Evolutionary conservation across 441 rosid species (phyloP).

Genomic region (Gossypium gossypioides): DNA sequence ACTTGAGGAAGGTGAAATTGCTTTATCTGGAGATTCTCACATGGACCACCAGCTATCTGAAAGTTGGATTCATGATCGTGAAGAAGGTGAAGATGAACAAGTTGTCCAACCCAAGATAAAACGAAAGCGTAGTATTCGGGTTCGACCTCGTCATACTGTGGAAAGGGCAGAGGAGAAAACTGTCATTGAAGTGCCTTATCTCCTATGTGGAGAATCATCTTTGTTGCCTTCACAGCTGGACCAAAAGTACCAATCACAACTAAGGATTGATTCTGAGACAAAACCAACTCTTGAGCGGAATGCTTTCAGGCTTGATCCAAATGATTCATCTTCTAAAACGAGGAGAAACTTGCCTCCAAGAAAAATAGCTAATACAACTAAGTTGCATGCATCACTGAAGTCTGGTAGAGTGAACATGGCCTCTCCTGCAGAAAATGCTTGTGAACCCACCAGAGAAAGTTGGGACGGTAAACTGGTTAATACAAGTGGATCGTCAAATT

Average conservation of each 20-base stretch:
- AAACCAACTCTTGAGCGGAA: constrained; percentile 33
- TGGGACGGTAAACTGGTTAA: constrained; percentile 55
- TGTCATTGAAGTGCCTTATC: constrained; percentile 34
- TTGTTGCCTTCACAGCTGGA: constrained; percentile 43
- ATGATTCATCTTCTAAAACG: constrained; percentile 52
- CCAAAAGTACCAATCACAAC: constrained; percentile 54
- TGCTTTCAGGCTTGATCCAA: constrained; percentile 57
- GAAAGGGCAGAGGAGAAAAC: constrained; percentile 60
- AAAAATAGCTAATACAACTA: constrained; percentile 61
- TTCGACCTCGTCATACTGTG: constrained; percentile 72
- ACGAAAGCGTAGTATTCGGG: constrained; percentile 85
- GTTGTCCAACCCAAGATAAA: constrained; percentile 93
- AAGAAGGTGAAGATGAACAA: constrained; percentile 96
- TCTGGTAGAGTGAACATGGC: constrained; percentile 52
- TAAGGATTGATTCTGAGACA: constrained; percentile 48
- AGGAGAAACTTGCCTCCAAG: constrained; percentile 56
- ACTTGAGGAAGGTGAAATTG: constrained; percentile 97
- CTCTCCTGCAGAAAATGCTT: constrained; percentile 44
- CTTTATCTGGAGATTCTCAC: constrained; percentile 85
- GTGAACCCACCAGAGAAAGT: constrained; percentile 51
- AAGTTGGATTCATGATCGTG: constrained; percentile 91
- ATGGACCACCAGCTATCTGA: constrained; percentile 84
- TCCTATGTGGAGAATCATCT: constrained; percentile 49
- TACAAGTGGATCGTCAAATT: constrained; percentile 42
- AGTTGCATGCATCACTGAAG: constrained; percentile 58